phyloP scores from a whole-genome alignment of 305 asterid species.

The Solanum hybrid region DNA sequence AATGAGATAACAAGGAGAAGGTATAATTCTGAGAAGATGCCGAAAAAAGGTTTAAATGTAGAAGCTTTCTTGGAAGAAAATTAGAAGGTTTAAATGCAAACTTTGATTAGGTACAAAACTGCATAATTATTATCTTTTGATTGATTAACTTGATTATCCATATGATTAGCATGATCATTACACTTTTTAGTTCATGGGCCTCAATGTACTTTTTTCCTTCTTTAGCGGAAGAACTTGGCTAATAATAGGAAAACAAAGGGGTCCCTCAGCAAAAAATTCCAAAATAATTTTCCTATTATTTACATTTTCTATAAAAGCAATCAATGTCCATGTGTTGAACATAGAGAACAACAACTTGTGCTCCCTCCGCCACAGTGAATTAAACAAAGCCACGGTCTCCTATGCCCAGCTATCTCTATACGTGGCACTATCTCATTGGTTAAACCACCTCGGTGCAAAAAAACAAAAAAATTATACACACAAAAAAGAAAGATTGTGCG shows the following conservation, averaged over 20 bases:
- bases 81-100: background rate
- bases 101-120: background rate
- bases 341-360: background rate
- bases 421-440: constrained; percentile 8
- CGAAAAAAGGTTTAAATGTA: background rate
- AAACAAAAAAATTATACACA: background rate
- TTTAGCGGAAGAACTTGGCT: background rate
- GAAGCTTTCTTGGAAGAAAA: background rate
- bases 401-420: background rate
- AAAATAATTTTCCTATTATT: background rate
- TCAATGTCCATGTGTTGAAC: background rate
- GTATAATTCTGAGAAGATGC: background rate
- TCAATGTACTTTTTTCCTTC: background rate
- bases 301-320: background rate
- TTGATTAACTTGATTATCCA: background rate
- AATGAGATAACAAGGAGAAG: constrained; percentile 7
- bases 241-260: background rate
- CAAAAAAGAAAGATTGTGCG: constrained; percentile 1
- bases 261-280: background rate
- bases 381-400: background rate
- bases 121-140: background rate
- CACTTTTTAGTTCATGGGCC: background rate
- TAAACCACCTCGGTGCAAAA: background rate
- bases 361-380: background rate
- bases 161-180: background rate